Percentiles rank a stretch among this genome's conserved stretches.
phyloP scores from a whole-genome alignment of 2,329 filamentous ascomycete genomes.

The Boeremia exigua region DNA sequence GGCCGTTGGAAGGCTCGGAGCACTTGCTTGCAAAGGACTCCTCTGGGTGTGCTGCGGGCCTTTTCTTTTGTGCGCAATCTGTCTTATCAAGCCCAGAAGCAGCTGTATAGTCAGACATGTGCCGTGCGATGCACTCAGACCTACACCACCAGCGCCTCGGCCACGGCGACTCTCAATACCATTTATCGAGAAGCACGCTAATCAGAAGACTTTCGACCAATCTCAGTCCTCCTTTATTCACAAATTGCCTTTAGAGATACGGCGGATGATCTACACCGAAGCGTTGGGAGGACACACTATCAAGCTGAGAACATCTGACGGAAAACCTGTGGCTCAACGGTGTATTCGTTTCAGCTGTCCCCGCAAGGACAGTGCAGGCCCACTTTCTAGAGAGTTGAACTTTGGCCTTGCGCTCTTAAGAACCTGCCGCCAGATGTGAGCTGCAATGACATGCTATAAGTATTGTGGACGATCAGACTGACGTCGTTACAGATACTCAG shows the following conservation, averaged over 20 bases:
- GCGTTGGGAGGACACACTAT: slow-evolving; percentile 21
- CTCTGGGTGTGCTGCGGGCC: slow-evolving; percentile 25
- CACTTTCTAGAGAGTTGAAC: not conserved
- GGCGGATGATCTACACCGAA: slow-evolving; percentile 26
- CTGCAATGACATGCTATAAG: not conserved
- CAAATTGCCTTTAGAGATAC: slow-evolving; percentile 30
- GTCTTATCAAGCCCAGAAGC: slow-evolving; percentile 2
- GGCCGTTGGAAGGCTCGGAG: slow-evolving; percentile 11
- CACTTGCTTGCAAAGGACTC: slow-evolving; percentile 22
- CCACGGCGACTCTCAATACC: slow-evolving; percentile 22
- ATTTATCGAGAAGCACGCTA: slow-evolving; percentile 7
- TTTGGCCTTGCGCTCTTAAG: slow-evolving; percentile 21
- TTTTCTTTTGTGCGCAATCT: slow-evolving; percentile 25
- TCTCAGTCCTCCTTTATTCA: slow-evolving; percentile 25
- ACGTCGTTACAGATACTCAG: slow-evolving; percentile 27
- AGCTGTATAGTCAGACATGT: not conserved
- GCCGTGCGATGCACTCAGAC: not conserved
- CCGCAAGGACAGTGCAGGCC: not conserved
- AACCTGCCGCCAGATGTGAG: slow-evolving; percentile 33
- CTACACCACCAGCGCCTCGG: slow-evolving; percentile 25
- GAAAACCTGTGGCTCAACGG: slow-evolving; percentile 15
- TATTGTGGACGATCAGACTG: not conserved
- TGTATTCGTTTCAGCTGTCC: slow-evolving; percentile 6
- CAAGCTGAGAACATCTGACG: slow-evolving; percentile 15
- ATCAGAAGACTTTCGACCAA: slow-evolving; percentile 23